Percentiles rank a stretch among this genome's conserved stretches.
phyloP scores from a whole-genome alignment of 305 asterid genomes.

The Fraxinus nigra region DNA sequence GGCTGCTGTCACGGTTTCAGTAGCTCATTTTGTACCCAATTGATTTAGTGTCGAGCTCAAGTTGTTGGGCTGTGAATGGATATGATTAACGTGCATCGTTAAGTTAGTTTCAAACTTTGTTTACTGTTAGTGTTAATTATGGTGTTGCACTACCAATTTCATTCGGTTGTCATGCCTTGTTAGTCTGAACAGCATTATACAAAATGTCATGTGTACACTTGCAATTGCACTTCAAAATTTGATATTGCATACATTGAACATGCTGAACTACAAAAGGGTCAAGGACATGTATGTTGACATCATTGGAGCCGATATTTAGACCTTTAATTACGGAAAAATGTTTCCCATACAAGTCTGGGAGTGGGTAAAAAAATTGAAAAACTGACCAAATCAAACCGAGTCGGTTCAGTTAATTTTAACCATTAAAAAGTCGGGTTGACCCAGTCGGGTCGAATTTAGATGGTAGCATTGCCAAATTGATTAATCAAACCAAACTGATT shows the following conservation, averaged over 20 bases:
- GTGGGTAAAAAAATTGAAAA: no score
- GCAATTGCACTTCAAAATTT: background rate
- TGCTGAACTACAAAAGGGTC: background rate
- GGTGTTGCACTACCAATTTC: background rate
- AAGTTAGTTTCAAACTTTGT: background rate
- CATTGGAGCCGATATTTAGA: background rate
- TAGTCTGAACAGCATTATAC: background rate
- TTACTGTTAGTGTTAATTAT: background rate
- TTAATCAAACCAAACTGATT: no score
- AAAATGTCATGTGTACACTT: background rate
- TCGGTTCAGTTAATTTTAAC: no score
- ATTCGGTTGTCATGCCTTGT: background rate
- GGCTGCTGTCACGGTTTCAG: background rate
- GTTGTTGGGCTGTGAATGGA: background rate
- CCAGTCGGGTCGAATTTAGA: no score
- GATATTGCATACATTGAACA: background rate
- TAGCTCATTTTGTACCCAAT: background rate
- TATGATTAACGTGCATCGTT: background rate
- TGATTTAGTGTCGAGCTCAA: background rate
- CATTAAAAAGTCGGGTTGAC: no score
- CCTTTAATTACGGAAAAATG: background rate
- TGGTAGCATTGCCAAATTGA: no score
- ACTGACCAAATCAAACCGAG: no score
- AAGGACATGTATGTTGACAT: background rate
- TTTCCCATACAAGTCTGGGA: background rate